phyloP scores from a whole-genome alignment of 75 land plant genomes.

The Chamaecyparis obtusa region DNA sequence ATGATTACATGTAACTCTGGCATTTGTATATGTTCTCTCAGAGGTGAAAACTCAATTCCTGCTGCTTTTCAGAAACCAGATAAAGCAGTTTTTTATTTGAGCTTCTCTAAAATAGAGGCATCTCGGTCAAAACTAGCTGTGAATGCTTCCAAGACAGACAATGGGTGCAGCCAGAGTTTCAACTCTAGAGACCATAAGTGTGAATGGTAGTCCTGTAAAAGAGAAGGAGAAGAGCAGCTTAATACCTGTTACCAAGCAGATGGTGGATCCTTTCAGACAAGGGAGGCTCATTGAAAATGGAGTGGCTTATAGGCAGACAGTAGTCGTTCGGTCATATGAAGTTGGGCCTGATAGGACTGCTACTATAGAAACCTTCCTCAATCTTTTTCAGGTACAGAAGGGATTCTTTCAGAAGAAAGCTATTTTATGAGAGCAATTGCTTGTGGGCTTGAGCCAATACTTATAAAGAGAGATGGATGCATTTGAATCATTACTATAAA shows the following conservation, averaged over 20 bases:
- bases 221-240: not conserved
- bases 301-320: conserved; percentile 67
- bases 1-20: not conserved
- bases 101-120: not conserved
- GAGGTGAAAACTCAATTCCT: not conserved
- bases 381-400: conserved; percentile 60
- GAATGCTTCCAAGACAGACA: not conserved
- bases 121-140: not conserved
- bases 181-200: not conserved
- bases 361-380: conserved; percentile 63
- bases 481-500: too few species aligned
- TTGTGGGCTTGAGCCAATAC: too few species aligned
- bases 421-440: too few species aligned
- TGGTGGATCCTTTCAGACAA: conserved; percentile 54
- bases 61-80: not conserved
- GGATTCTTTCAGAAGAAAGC: not conserved
- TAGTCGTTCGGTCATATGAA: conserved; percentile 73
- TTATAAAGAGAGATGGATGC: too few species aligned
- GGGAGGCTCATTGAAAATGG: conserved; percentile 51
- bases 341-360: conserved; percentile 77
- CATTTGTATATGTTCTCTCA: not conserved
- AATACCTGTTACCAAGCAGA: conserved; percentile 37
- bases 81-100: not conserved
- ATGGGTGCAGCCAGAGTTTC: not conserved
- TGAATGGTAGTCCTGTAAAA: not conserved